Evolutionary conservation across 2,329 filamentous ascomycete species (phyloP), one percentile per base, ranked within the genome.

Genomic region (Fusarium concolor): DNA sequence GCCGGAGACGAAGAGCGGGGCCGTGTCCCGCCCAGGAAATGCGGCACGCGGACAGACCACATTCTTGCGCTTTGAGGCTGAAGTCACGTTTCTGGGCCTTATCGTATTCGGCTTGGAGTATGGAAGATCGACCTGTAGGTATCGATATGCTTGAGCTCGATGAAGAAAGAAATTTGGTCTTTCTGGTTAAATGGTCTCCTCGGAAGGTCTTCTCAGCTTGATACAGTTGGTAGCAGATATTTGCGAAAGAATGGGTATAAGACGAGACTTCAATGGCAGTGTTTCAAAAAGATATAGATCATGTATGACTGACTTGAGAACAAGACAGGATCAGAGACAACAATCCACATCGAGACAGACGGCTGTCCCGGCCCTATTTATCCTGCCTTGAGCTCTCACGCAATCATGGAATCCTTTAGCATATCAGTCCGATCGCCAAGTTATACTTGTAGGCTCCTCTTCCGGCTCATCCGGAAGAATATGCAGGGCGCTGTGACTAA

Each of bases 401-500:
- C 53, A 38, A 46, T 50, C 65, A 56, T 56, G 28, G 26, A 62
- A 24, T 35, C 58, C 41, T 35, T 22, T 14, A 20, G 20, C 37
- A 55, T 54, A 41, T 46, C 43, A 33, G 56, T 54, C 50, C 54
- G 44, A 49, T 59, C 42, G 62, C 53, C 58, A 57, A 60, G 56
- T 51, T 41, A 41, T 20, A 37, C 29, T 31, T 24, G 56, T 51
- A 55, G 67, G 46, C 55, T 52, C 49, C 47, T 58, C 46, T 62
- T 62, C 67, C 70, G 70, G 70, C 59, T 65, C 50, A 62, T 56
- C 70, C 70, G 70, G 70, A 52, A 62, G 45, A 46, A 53, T 35
- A 57, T 59, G 70, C 61, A 71, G 62, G 70, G 64, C 47, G 58
- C 61, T 51, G 59, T 61, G 65, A 68, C 56, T 65, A 71, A 69